Evolutionary conservation across 1,284 basidiomycete genomes (phyloP), one percentile per base, ranked within the genome.

Genomic region (Sanghuangporus baumii): DNA sequence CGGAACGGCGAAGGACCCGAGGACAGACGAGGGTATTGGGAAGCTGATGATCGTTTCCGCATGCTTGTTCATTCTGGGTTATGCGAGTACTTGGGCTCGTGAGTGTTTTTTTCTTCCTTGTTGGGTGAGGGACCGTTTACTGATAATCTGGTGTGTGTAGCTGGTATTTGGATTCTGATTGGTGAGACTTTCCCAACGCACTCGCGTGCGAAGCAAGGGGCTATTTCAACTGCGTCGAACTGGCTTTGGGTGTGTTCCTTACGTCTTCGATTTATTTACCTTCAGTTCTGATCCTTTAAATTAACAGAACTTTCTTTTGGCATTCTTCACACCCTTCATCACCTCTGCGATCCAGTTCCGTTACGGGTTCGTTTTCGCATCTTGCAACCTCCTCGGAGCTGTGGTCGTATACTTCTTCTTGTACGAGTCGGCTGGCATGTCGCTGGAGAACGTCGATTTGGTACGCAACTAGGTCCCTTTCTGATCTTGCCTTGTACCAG

Each of bases 41-140:
- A 82, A 80, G 68, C 72, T 91, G 23, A 87, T 92, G 83, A 91
- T 93, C 67, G 82, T 89, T 66, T 79, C 83, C n/a, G 86, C 89
- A 0, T 91, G 88, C 70, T 69, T 93, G 70, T 92, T 92, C 76
- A 92, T 93, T 70, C 73, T 88, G 37, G 89, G 88, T 12, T 93
- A 87, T 70, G 88, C 90, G 1, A 85, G 79, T 73, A 91, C 89
- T 20, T 92, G 88, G 88, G 85, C 81, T 37, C 85, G 74, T 80
- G 65, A 66, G 75, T 71, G 8, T 37, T 51, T 40, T 26, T 7
- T 20, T 8, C n/a, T 31, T 36, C 26, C 20, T 36, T 52, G 23
- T 16, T 6, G 51, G 11, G n/a, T 9, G 26, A 40, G 11, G 20
- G 18, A 18, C 6, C 12, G 31, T 51, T 8, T 51, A 11, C 55